Conservation (phyloP, 768 basidiomycete genomes). For the Amanita subjunquillea region DNA sequence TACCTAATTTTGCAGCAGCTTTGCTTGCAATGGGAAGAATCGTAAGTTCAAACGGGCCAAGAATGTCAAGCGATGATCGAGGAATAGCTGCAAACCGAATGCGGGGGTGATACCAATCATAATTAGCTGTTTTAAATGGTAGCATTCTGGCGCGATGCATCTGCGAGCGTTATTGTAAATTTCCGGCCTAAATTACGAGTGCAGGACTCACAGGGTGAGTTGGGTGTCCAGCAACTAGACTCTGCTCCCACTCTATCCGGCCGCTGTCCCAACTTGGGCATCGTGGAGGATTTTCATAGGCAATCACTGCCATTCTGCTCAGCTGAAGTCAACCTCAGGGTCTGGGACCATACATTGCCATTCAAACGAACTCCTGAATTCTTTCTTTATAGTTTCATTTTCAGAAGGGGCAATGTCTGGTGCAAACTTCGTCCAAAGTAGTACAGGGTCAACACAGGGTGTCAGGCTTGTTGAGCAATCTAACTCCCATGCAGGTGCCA, state of each 20-base stretch:
- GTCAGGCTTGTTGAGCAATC: conserved; percentile 15
- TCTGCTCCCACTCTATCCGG: conserved; percentile 48
- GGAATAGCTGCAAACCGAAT: conserved; percentile 38
- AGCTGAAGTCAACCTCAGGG: neutral
- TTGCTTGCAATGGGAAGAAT: conserved; percentile 21
- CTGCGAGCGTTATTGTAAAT: conserved; percentile 16
- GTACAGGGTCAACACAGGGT: conserved; percentile 21
- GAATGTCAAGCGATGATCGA: conserved; percentile 23
- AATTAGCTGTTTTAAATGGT: conserved; percentile 20
- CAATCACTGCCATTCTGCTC: conserved; percentile 17
- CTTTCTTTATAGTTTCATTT: conserved; percentile 24
- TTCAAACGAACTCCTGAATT: conserved; percentile 30
- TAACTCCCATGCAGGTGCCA: conserved; percentile 29
- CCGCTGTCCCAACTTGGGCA: conserved; percentile 31
- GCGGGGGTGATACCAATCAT: conserved; percentile 45
- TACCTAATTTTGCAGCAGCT: conserved; percentile 21
- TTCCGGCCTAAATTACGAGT: neutral
- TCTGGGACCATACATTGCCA: conserved; percentile 30
- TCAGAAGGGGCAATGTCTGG: conserved; percentile 22
- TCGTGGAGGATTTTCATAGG: conserved; percentile 28
- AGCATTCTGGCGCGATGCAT: conserved; percentile 47
- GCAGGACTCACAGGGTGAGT: conserved; percentile 38
- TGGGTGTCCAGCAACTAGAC: conserved; percentile 47
- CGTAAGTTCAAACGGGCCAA: conserved; percentile 32
- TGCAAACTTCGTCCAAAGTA: conserved; percentile 35